These are phyloP conservation scores for Didymella lethalis DNA, from an alignment of 2,329 filamentous ascomycete species.

Conservation along the genomic window DNA sequence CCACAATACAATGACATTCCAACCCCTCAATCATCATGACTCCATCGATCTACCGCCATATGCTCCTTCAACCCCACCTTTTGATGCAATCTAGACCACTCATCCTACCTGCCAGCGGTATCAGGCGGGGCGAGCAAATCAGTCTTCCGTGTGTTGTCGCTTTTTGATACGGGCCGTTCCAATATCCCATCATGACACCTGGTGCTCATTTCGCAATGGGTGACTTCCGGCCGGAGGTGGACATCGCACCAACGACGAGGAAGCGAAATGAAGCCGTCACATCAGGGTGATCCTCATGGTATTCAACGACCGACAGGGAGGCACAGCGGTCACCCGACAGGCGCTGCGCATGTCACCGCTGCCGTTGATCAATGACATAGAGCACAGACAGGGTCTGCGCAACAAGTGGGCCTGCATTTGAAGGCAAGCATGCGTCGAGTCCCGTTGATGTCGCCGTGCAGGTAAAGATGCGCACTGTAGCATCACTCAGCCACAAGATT, in stretches of 20 bases:
- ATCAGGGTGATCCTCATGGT: background rate
- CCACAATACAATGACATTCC: slow-evolving; percentile 1
- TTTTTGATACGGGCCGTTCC: slow-evolving; percentile 2
- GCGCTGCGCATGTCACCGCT: background rate
- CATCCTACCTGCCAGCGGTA: background rate
- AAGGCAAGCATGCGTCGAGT: background rate
- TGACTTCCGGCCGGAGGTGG: background rate
- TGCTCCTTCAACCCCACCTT: background rate
- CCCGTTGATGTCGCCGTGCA: background rate
- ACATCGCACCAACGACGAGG: background rate
- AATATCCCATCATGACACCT: background rate
- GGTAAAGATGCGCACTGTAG: background rate
- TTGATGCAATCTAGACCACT: slow-evolving; percentile 8
- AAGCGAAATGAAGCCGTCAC: slow-evolving; percentile 11
- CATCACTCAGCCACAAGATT: background rate
- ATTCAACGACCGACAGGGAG: background rate
- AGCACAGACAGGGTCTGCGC: background rate
- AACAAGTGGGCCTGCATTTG: background rate
- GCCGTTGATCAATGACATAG: background rate
- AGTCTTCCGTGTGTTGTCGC: background rate
- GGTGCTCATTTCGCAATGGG: background rate
- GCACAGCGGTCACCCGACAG: slow-evolving; percentile 1
- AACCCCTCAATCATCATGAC: background rate
- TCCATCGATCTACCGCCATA: background rate
- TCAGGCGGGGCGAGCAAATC: slow-evolving; percentile 1